Evolutionary conservation across 306 rosid species (phyloP).

Genomic region (Macrotyloma uniflorum): DNA sequence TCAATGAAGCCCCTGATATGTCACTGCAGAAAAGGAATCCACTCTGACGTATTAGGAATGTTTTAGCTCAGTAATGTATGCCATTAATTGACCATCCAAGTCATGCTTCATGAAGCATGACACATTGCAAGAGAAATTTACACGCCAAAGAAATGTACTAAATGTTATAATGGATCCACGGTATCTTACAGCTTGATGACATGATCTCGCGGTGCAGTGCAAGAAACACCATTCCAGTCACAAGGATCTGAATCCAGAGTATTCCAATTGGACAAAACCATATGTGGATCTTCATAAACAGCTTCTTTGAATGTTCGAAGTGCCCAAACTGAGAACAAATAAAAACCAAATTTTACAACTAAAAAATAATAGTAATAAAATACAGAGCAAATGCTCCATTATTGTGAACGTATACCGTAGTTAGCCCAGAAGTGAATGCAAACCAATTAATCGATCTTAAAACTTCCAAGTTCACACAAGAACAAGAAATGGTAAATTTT

Average conservation of each 20-base stretch:
- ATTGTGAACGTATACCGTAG: conserved; percentile 15
- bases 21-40: conserved; percentile 64
- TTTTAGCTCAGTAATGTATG: conserved; percentile 28
- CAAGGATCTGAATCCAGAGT: conserved; percentile 82
- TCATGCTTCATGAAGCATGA: conserved; percentile 8
- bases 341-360: conserved; percentile 34
- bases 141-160: not conserved
- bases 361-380: not conserved
- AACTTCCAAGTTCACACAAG: conserved; percentile 25
- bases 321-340: conserved; percentile 55
- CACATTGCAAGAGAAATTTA: conserved; percentile 14
- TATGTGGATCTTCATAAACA: conserved; percentile 78
- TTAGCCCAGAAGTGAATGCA: conserved; percentile 31
- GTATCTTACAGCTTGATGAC: conserved; percentile 79
- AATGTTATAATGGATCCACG: conserved; percentile 23
- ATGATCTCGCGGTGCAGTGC: conserved; percentile 63
- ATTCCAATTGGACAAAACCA: conserved; percentile 81
- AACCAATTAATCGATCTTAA: conserved; percentile 36
- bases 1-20: conserved; percentile 74
- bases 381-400: conserved; percentile 22
- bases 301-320: conserved; percentile 78
- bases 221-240: conserved; percentile 80
- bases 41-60: conserved; percentile 34
- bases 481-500: conserved; percentile 14
- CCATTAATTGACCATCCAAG: conserved; percentile 14